Conservation (phyloP, 2,329 filamentous ascomycete genomes). For the Zasmidium citrigriseum region DNA sequence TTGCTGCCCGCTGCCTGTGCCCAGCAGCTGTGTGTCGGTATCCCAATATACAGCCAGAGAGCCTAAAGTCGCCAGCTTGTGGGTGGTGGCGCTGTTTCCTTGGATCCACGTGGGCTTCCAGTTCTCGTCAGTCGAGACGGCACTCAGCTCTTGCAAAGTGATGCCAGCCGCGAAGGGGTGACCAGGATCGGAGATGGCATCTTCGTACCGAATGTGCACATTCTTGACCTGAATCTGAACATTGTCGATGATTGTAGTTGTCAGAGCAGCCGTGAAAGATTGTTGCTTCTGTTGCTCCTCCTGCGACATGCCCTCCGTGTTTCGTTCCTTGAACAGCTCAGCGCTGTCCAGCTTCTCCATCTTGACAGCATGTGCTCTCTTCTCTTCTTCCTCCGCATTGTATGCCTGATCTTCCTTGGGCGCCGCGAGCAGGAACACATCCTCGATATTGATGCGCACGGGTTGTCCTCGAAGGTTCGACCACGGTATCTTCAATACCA, state of each 20-base stretch:
- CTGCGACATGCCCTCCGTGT: conserved; percentile 85
- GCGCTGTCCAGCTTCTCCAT: conserved; percentile 98
- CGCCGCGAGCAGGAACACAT: conserved; percentile 92
- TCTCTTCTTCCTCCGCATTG: conserved; percentile 88
- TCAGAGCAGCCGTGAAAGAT: conserved; percentile 92
- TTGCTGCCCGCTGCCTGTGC: conserved; percentile 74
- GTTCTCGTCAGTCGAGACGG: conserved; percentile 89
- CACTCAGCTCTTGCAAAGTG: conserved; percentile 94
- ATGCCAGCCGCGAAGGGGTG: conserved; percentile 93
- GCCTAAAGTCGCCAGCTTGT: conserved; percentile 90
- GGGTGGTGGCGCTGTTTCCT: conserved; percentile 75
- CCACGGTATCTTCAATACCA: conserved; percentile 95
- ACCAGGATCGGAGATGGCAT: conserved; percentile 90
- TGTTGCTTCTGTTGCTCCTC: conserved; percentile 98
- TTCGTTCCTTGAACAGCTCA: conserved; percentile 88
- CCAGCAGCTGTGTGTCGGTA: conserved; percentile 83
- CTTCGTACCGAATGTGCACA: conserved; percentile 97
- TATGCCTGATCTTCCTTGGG: conserved; percentile 95
- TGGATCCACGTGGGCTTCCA: conserved; percentile 98
- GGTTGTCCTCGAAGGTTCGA: conserved; percentile 93
- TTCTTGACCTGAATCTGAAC: conserved; percentile 97
- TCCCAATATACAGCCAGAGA: conserved; percentile 97
- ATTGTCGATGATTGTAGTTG: conserved; percentile 97
- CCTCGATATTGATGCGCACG: conserved; percentile 91
- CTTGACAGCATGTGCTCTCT: conserved; percentile 84